Percentiles rank a stretch among this genome's conserved stretches.
Conservation (phyloP, 2,329 filamentous ascomycete species). For the Beauveria bassiana region DNA sequence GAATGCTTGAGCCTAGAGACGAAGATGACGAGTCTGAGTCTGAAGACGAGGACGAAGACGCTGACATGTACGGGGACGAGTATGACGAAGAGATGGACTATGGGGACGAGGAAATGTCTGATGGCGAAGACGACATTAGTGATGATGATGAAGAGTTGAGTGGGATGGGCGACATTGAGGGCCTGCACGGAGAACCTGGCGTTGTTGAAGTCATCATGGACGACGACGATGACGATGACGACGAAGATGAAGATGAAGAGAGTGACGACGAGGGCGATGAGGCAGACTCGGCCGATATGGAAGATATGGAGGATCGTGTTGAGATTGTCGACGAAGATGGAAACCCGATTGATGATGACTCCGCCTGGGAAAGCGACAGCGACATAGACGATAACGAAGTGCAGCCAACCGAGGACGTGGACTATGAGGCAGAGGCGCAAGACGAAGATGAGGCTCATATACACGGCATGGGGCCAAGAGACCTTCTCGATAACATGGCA, state of each 20-base stretch:
- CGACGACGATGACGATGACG: slow-evolving; percentile 55
- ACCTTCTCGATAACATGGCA: slow-evolving; percentile 45
- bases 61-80: slow-evolving; percentile 89
- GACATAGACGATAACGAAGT: slow-evolving; percentile 48
- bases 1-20: slow-evolving; percentile 81
- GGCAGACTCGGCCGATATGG: slow-evolving; percentile 38
- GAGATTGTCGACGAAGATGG: slow-evolving; percentile 59
- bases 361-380: slow-evolving; percentile 53
- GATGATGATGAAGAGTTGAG: slow-evolving; percentile 80
- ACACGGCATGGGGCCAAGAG: slow-evolving; percentile 34
- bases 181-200: slow-evolving; percentile 52
- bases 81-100: slow-evolving; percentile 93
- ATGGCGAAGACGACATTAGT: slow-evolving; percentile 81
- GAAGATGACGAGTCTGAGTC: slow-evolving; percentile 76
- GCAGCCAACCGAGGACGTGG: slow-evolving; percentile 45
- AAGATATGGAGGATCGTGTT: slow-evolving; percentile 40
- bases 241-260: slow-evolving; percentile 49
- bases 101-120: slow-evolving; percentile 69
- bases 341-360: slow-evolving; percentile 50
- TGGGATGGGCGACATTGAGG: slow-evolving; percentile 81
- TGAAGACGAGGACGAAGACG: slow-evolving; percentile 60
- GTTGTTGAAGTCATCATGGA: slow-evolving; percentile 75
- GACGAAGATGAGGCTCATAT: slow-evolving; percentile 46
- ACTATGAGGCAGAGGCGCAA: slow-evolving; percentile 49
- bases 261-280: slow-evolving; percentile 45